Evolutionary conservation across 2,329 filamentous ascomycete genomes (phyloP), one percentile per base, ranked within the genome.

Genomic region (Penicillium sp.): DNA sequence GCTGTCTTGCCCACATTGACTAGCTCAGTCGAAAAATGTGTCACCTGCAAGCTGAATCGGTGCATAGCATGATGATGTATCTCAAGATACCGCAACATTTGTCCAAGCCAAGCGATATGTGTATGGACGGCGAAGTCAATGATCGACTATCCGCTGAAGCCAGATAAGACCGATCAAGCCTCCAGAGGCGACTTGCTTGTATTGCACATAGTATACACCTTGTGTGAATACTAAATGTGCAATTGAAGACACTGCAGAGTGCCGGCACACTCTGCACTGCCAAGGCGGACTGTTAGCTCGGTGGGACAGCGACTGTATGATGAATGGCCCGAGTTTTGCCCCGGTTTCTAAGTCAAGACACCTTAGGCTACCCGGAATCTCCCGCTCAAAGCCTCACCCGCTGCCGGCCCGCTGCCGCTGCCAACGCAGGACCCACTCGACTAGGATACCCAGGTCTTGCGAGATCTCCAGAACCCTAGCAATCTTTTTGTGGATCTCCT

Each of bases 401-500:
- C 55, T 54, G 48, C 46, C 54, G 35, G 56, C 57, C 27, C 59
- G 62, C 51, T 63, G 64, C 44, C 61, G 60, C 52, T 61, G 53
- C 64, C 63, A 67, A 51, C 58, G 63, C 40, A 70, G 48, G 47
- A 71, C 61, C 69, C 70, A 74, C 62, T 73, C 71, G 22, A 74
- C 69, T 31, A 71, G 46, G 32, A 69, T 59, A 13, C 71, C 69
- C 44, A 74, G 52, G 58, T 74, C 70, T 51, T 74, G 71, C n/a
- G 69, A 71, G 20, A 61, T 59, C 50, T 72, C 69, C 23, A 74
- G 54, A 28, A 71, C 69, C 20, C 56, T 59, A 14, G 65, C 61
- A 31, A 74, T 63, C 50, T 67, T 66, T 46, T 58, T 57, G 44
- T 62, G 64, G 13, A 71, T 41, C 46, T 46, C 49, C 43, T 51